Base-by-base conservation (phyloP, 257 asterid genomes). In the Vinca minor region DNA sequence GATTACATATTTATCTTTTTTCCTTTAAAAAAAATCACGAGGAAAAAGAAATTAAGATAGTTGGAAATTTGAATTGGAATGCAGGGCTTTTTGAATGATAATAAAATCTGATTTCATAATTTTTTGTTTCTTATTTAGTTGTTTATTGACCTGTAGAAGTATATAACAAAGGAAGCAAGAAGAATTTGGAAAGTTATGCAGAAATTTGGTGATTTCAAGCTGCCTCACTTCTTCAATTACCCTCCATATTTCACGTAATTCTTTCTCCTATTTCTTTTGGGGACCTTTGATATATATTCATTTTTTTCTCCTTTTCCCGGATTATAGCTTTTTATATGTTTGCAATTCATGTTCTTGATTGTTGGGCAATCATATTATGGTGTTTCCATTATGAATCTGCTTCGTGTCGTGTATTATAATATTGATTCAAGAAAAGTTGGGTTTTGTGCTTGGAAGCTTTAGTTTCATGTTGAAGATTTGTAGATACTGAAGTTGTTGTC, bases 141-240 rank as follows among this genome's bases (percentile, higher is more conserved):
- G 23, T 53, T 25, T 11, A 1, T 21, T 36, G 17, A 48, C 15
- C 2, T 49, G 55, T 7, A 47, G 62, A 36, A 47, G 44, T 36
- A 36, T 12, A 38, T 17, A 8, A 9, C 10, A 60, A 26, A 49
- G 28, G 25, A 35, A 57, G 23, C 57, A 36, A 48, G 8, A 62
- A 32, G 29, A 36, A 3, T 41, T 18, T 32, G n/a, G n/a, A 42
- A 12, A 56, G 62, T 26, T 26, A 72, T 72, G 77, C 73, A 72
- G 69, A 72, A 61, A 67, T 45, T 72, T 73, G 77, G 77, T 17
- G 69, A 67, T 44, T 72, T 75, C 69, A 75, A 75, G 73, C 64
- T 71, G 35, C 79, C 79, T 21, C 76, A 75, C 10, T 70, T 75
- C 76, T 75, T 75, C 73, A 75, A 66, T 41, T 75, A 75, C 47